Evolutionary conservation across 1,139 yeast genomes (phyloP).

Genomic region (Pichia sp.): DNA sequence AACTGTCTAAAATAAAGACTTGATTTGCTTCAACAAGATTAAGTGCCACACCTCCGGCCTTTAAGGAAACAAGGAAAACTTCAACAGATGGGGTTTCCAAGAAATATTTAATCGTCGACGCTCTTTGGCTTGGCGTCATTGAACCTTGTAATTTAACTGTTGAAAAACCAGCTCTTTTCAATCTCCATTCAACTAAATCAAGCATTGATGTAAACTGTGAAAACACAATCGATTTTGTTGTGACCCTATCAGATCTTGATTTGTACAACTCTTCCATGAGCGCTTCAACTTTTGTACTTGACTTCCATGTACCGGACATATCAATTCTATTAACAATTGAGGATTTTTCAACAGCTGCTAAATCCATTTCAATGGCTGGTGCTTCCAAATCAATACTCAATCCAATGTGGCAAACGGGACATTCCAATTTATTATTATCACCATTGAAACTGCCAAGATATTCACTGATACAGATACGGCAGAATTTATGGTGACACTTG

Average conservation of each 20-base stretch:
- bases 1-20: slow-evolving; percentile 90
- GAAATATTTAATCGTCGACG: slow-evolving; percentile 79
- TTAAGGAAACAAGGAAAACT: slow-evolving; percentile 85
- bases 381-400: slow-evolving; percentile 84
- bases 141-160: slow-evolving; percentile 93
- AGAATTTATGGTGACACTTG: slow-evolving; percentile 86
- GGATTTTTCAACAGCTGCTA: slow-evolving; percentile 57
- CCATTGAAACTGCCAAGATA: slow-evolving; percentile 81
- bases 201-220: slow-evolving; percentile 96
- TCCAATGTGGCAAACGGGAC: slow-evolving; percentile 96
- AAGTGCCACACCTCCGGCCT: slow-evolving; percentile 98
- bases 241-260: slow-evolving; percentile 75
- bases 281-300: slow-evolving; percentile 95
- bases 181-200: slow-evolving; percentile 91
- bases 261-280: slow-evolving; percentile 87
- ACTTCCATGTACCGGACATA: slow-evolving; percentile 81
- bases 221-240: slow-evolving; percentile 91
- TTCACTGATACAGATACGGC: slow-evolving; percentile 86
- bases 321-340: slow-evolving; percentile 86
- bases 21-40: slow-evolving; percentile 95
- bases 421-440: slow-evolving; percentile 50
- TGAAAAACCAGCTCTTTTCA: slow-evolving; percentile 87
- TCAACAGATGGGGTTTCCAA: slow-evolving; percentile 91
- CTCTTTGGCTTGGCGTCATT: slow-evolving; percentile 94
- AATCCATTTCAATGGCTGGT: slow-evolving; percentile 76